Evolutionary conservation across 2,329 filamentous ascomycete species (phyloP).

Genomic region (Arthrobotrys musiformis): DNA sequence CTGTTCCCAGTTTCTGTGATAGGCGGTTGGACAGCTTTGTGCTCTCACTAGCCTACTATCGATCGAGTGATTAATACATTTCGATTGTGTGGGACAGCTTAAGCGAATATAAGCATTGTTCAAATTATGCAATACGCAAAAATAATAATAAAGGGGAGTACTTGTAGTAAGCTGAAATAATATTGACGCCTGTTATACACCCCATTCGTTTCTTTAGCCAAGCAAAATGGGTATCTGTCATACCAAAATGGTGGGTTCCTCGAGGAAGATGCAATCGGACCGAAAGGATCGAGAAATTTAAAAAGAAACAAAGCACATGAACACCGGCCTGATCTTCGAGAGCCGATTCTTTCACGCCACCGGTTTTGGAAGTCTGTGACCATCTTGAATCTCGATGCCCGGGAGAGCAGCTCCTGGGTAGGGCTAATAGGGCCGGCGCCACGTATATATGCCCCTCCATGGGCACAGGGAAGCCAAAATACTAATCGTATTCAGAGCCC

Average conservation of each 20-base stretch:
- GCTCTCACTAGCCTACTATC: slow-evolving; percentile 39
- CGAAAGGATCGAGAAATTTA: slow-evolving; percentile 8
- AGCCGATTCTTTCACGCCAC: background rate
- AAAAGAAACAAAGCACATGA: background rate
- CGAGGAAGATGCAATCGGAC: slow-evolving; percentile 21
- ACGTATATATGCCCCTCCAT: background rate
- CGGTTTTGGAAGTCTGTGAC: background rate
- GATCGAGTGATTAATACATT: slow-evolving; percentile 33
- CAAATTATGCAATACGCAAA: slow-evolving; percentile 26
- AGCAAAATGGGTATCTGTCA: slow-evolving; percentile 23
- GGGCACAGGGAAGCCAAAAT: background rate
- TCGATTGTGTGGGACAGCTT: slow-evolving; percentile 46
- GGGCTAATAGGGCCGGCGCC: background rate
- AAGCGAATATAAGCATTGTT: slow-evolving; percentile 35
- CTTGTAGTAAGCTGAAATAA: slow-evolving; percentile 11
- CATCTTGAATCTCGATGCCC: background rate
- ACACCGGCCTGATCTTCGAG: background rate
- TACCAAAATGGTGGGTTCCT: slow-evolving; percentile 30
- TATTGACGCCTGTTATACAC: slow-evolving; percentile 30
- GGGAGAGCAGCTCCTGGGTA: background rate
- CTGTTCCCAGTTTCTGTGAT: background rate
- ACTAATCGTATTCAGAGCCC: slow-evolving; percentile 49
- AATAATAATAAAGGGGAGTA: too few relatives aligned
- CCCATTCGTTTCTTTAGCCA: slow-evolving; percentile 6
- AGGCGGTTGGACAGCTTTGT: slow-evolving; percentile 31